Evolutionary conservation across 257 asterid species (phyloP).

Genomic region (Solanum corneliomulleri): DNA sequence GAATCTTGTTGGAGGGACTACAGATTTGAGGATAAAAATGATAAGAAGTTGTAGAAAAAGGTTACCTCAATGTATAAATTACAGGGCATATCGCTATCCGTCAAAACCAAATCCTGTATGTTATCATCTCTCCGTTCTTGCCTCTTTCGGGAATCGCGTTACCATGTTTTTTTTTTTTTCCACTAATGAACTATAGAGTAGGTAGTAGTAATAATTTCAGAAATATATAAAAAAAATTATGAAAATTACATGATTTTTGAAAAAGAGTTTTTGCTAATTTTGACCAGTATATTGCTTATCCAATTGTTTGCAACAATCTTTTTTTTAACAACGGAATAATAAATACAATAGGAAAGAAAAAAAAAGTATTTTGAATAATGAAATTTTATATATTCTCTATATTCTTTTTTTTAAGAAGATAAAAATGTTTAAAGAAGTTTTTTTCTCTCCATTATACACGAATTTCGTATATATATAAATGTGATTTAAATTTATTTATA

Average conservation of each 20-base stretch:
- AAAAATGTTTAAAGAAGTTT: not conserved
- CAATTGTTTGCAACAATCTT: not conserved
- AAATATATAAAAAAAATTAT: not conserved
- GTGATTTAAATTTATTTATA: no score
- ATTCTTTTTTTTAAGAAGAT: not conserved
- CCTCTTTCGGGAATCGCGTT: not conserved
- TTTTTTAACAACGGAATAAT: not conserved
- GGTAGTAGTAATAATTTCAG: not conserved
- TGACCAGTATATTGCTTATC: not conserved
- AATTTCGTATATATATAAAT: no score
- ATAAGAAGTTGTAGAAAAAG: not conserved
- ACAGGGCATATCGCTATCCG: not conserved
- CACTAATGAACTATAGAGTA: not conserved
- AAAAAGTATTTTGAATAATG: no score
- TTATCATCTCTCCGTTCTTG: not conserved
- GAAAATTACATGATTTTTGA: not conserved
- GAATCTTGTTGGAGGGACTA: not conserved
- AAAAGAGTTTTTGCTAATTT: not conserved
- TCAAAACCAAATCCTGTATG: not conserved
- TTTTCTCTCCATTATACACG: not conserved
- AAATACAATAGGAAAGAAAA: not conserved
- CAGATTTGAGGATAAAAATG: not conserved
- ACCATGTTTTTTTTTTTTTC: not conserved
- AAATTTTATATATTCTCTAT: not conserved
- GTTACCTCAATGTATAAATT: conserved; percentile 11